Evolutionary conservation across 2,329 filamentous ascomycete species (phyloP).

Genomic region (Fusarium goolgardi): DNA sequence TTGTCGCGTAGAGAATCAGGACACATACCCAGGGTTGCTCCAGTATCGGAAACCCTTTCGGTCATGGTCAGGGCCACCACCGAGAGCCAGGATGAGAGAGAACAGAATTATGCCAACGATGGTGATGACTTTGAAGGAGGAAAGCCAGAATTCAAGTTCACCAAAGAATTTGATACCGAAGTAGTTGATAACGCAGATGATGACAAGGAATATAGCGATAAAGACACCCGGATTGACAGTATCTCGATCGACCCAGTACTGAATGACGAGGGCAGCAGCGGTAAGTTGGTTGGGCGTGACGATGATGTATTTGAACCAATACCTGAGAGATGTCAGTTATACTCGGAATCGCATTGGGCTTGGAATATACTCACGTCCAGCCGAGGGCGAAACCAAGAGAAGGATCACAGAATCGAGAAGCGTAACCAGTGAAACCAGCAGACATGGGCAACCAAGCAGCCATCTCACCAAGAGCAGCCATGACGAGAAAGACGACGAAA

Average conservation of each 20-base stretch:
- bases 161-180: constrained; percentile 75
- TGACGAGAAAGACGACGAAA: constrained; percentile 80
- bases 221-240: constrained; percentile 81
- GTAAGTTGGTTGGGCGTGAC: constrained; percentile 87
- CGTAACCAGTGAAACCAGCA: constrained; percentile 85
- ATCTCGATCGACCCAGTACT: constrained; percentile 76
- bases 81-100: constrained; percentile 70
- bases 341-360: background rate
- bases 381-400: constrained; percentile 83
- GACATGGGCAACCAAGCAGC: constrained; percentile 82
- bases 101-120: constrained; percentile 75
- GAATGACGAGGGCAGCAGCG: constrained; percentile 80
- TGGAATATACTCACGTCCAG: constrained; percentile 67
- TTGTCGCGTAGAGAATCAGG: background rate
- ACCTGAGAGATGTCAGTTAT: constrained; percentile 50
- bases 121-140: constrained; percentile 75
- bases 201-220: constrained; percentile 76
- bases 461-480: constrained; percentile 87
- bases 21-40: constrained; percentile 62
- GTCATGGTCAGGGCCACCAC: constrained; percentile 72
- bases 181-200: constrained; percentile 75
- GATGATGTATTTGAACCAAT: constrained; percentile 85
- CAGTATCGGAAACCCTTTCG: constrained; percentile 75
- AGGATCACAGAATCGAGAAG: constrained; percentile 81
- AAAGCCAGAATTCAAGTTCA: constrained; percentile 72